Evolutionary conservation across 805 yeast species (phyloP).

Genomic region (Yarrowia porcina): DNA sequence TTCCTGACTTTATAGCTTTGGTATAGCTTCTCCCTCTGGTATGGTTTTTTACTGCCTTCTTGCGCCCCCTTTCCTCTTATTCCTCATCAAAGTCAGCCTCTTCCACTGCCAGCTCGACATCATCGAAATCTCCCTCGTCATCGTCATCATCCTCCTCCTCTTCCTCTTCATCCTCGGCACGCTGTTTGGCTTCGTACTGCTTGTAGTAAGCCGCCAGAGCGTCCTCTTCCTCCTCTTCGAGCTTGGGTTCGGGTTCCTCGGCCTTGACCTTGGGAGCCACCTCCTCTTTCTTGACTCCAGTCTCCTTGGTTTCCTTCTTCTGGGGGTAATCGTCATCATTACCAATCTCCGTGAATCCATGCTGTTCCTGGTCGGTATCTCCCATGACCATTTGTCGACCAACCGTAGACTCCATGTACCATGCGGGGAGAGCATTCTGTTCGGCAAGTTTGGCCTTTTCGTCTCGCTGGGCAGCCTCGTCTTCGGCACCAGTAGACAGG

Average conservation of each 20-base stretch:
- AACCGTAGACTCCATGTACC: slow-evolving; percentile 92
- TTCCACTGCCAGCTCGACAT: slow-evolving; percentile 33
- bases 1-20: no score
- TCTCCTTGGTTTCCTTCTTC: slow-evolving; percentile 52
- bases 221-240: slow-evolving; percentile 47
- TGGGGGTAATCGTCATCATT: slow-evolving; percentile 5
- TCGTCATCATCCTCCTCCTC: slow-evolving; percentile 51
- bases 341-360: slow-evolving; percentile 20
- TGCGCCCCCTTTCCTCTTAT: slow-evolving; percentile 29
- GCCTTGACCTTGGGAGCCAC: slow-evolving; percentile 31
- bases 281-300: slow-evolving; percentile 41
- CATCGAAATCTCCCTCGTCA: slow-evolving; percentile 42
- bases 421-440: slow-evolving; percentile 93
- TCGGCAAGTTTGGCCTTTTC: slow-evolving; percentile 67
- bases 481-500: slow-evolving; percentile 82
- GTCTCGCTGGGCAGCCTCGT: slow-evolving; percentile 61
- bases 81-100: slow-evolving; percentile 40
- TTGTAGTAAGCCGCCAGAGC: slow-evolving; percentile 75
- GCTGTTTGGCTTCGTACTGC: slow-evolving; percentile 66
- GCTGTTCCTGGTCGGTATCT: slow-evolving; percentile 15
- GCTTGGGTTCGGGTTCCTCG: slow-evolving; percentile 29
- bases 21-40: no score
- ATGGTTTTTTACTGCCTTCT: no score
- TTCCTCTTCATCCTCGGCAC: slow-evolving; percentile 53
- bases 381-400: slow-evolving; percentile 51